phyloP scores from a whole-genome alignment of 345 rosid species.

The Physaria fendleri region DNA sequence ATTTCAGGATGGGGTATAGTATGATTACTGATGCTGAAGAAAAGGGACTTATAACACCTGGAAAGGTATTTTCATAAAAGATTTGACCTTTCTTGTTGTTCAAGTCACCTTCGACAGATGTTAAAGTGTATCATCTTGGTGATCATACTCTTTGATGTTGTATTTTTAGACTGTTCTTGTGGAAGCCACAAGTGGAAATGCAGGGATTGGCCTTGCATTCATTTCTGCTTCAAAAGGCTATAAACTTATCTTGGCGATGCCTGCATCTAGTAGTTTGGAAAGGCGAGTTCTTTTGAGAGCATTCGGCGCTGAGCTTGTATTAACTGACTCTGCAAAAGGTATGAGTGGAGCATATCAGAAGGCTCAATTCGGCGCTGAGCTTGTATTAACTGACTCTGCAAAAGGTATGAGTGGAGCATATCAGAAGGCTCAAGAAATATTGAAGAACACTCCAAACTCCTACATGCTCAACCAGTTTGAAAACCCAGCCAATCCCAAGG shows the following conservation, averaged over 20 bases:
- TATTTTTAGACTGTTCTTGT: constrained; percentile 56
- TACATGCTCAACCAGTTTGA: constrained; percentile 85
- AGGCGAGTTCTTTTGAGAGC: constrained; percentile 80
- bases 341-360: constrained; percentile 77
- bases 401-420: too few relatives aligned
- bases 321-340: constrained; percentile 81
- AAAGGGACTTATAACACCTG: constrained; percentile 37
- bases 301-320: constrained; percentile 82
- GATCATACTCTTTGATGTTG: background rate
- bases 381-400: too few relatives aligned
- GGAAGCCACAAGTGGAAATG: constrained; percentile 93
- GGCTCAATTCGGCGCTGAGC: too few relatives aligned
- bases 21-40: constrained; percentile 37
- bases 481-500: constrained; percentile 88
- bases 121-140: too few relatives aligned
- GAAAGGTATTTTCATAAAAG: constrained; percentile 37
- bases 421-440: constrained; percentile 71
- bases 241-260: constrained; percentile 71
- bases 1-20: constrained; percentile 68
- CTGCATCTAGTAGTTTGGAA: constrained; percentile 79
- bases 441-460: constrained; percentile 56
- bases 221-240: constrained; percentile 85
- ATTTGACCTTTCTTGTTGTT: too few relatives aligned
- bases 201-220: constrained; percentile 89
- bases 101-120: too few relatives aligned